Evolutionary conservation across 352 stramenopile species (phyloP).

Genomic region (Pythium periplocum): DNA sequence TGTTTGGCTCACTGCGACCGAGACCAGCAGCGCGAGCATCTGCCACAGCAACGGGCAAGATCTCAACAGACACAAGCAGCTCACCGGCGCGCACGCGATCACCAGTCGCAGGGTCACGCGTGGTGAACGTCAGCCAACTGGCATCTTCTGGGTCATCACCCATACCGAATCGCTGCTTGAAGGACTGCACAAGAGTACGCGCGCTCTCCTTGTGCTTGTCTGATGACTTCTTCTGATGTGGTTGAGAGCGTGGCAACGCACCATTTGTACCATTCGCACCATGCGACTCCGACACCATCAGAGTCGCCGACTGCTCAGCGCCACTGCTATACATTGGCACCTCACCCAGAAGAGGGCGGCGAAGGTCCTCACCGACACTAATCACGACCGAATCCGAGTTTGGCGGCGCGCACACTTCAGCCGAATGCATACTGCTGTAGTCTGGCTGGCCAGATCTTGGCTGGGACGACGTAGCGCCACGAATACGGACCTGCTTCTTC

Average conservation of each 20-base stretch:
- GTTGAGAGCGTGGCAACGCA: not conserved
- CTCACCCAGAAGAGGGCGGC: conserved; percentile 17
- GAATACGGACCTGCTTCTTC: conserved; percentile 50
- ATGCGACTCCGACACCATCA: not conserved
- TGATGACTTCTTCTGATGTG: conserved; percentile 12
- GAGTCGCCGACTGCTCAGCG: conserved; percentile 12
- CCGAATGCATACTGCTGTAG: not conserved
- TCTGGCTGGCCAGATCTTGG: not conserved
- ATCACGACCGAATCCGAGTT: conserved; percentile 10
- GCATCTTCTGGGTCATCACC: conserved; percentile 71
- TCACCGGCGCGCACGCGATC: conserved; percentile 58
- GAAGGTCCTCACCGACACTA: conserved; percentile 17
- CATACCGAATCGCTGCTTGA: conserved; percentile 75
- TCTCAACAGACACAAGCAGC: conserved; percentile 68
- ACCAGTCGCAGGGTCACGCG: conserved; percentile 46
- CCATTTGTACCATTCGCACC: not conserved
- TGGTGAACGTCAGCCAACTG: conserved; percentile 72
- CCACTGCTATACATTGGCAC: not conserved
- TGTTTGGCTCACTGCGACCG: conserved; percentile 74
- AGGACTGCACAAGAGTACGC: conserved; percentile 59
- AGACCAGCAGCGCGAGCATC: conserved; percentile 60
- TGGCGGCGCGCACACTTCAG: not conserved
- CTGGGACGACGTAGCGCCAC: conserved; percentile 8
- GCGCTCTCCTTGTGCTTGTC: conserved; percentile 51
- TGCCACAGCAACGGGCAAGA: conserved; percentile 53